Evolutionary conservation across 2,329 filamentous ascomycete genomes (phyloP), one percentile per base, ranked within the genome.

Genomic region (Trichoderma harzianum): DNA sequence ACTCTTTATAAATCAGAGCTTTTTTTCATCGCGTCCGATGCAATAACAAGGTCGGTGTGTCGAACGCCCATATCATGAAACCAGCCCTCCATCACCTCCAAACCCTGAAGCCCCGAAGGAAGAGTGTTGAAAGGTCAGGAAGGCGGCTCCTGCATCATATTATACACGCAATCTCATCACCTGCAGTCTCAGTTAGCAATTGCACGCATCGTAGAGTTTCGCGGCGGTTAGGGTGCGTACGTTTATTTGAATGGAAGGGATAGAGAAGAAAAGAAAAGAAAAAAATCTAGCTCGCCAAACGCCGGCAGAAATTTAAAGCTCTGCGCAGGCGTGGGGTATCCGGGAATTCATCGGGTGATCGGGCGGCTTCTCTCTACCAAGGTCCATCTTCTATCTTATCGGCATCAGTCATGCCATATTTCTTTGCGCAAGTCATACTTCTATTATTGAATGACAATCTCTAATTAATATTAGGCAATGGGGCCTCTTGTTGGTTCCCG

Each of bases 131-230:
- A 85, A 87, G 85, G 86, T 87, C 85, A 87, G 85, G 83, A 85
- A 87, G 84, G 86, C 87, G 86, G 87, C 77, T 92, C 88, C 87
- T 82, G 82, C 86, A 87, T 98, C 96, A 97, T 93, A 90, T 90
- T 86, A 83, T 90, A 91, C 96, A 98, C 95, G 90, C 93, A 90
- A 93, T 93, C 97, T 99, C 96, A 98, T 99, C 95, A 98, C 97
- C 94, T 98, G 72, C 65, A 63, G 65, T 64, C 73, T 76, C 76
- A 69, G 78, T 84, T 79, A 85, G 81, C 70, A 72, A 67, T 64
- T 69, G 64, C 58, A 68, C 34, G 47, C 36, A 47, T 61, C 30
- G 12, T 18, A n/a, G 16, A 8, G 32, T 30, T 71, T 63, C 65
- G 69, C 51, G 71, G 76, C 73, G 74, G 74, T 75, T 62, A 10